These are phyloP conservation scores for Aspergillus sp. DNA, from an alignment of 2,329 filamentous ascomycete species.

Conservation along the genomic window DNA sequence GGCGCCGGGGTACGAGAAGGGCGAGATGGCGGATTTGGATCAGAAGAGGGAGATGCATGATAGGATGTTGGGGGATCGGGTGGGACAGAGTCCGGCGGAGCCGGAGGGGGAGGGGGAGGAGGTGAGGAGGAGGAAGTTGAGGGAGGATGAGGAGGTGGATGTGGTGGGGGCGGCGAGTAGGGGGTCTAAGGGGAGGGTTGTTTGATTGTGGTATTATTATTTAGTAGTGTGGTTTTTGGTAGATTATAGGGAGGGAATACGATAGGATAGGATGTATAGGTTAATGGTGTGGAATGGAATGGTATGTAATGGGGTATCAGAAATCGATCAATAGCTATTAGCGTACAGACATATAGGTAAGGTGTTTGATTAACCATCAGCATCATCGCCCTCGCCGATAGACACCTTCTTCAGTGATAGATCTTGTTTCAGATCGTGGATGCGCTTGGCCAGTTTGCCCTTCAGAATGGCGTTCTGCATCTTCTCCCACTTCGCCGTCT, in stretches of 20 bases:
- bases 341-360: background rate
- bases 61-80: constrained; percentile 29
- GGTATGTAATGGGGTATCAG: background rate
- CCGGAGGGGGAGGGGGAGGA: constrained; percentile 25
- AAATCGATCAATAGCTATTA: constrained; percentile 16
- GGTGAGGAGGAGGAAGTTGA: constrained; percentile 29
- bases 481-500: constrained; percentile 43
- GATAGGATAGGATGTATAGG: background rate
- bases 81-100: constrained; percentile 23
- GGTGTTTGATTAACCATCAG: constrained; percentile 25
- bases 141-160: constrained; percentile 31
- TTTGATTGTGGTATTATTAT: constrained; percentile 28
- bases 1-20: constrained; percentile 35
- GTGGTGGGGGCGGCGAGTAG: constrained; percentile 29
- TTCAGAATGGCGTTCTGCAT: constrained; percentile 44
- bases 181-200: constrained; percentile 31
- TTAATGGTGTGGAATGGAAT: background rate
- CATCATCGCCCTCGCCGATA: constrained; percentile 40
- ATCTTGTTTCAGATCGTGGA: constrained; percentile 47
- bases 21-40: constrained; percentile 36
- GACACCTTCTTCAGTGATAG: constrained; percentile 47
- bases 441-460: constrained; percentile 47
- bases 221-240: background rate
- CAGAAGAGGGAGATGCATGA: constrained; percentile 39
- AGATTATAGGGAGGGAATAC: background rate